A percentile compares a stretch with the other conserved stretches of the same genome.
phyloP scores from a whole-genome alignment of 257 asterid species.

The Striga asiatica region DNA sequence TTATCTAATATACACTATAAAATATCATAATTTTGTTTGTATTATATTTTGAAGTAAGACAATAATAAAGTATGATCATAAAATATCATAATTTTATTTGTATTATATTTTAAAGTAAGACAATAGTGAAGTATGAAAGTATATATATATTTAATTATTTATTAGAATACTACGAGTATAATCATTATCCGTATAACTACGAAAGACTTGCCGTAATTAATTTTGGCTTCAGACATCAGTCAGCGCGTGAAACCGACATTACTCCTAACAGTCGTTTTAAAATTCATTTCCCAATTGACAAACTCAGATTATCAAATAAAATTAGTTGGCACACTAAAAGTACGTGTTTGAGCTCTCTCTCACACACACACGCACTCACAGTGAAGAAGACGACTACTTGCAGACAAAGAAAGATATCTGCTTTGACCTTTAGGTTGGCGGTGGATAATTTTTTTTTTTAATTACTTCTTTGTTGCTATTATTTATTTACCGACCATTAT shows the following conservation, averaged over 20 bases:
- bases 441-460: too few relatives aligned
- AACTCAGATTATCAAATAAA: background rate
- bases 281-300: background rate
- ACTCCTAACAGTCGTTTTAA: background rate
- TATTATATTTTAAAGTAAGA: too few relatives aligned
- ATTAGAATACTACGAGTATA: too few relatives aligned
- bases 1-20: too few relatives aligned
- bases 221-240: conserved; percentile 2
- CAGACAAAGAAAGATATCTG: conserved; percentile 15
- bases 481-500: background rate
- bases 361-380: background rate
- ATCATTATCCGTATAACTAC: too few relatives aligned
- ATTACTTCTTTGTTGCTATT: background rate
- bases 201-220: too few relatives aligned
- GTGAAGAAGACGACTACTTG: conserved; percentile 19
- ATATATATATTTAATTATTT: too few relatives aligned
- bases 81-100: too few relatives aligned
- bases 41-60: too few relatives aligned
- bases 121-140: too few relatives aligned
- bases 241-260: background rate
- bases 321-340: background rate
- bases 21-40: too few relatives aligned
- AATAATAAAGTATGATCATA: too few relatives aligned
- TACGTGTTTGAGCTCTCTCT: conserved; percentile 6
- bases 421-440: conserved; percentile 15